Evolutionary conservation across 768 basidiomycete species (phyloP).

Genomic region (Lenzites betulinus): DNA sequence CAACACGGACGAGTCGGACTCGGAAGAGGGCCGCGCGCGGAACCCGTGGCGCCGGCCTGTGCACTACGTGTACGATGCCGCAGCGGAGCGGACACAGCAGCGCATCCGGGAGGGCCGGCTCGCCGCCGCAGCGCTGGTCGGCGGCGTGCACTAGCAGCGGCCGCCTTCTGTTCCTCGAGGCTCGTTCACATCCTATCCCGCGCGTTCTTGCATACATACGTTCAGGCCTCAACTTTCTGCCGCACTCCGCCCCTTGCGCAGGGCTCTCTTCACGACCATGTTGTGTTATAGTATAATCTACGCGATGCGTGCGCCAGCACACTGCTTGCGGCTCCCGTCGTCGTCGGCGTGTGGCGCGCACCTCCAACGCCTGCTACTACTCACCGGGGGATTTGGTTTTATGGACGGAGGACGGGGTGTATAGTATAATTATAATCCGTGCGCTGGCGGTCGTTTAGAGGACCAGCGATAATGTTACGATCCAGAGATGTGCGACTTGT

Average conservation of each 20-base stretch:
- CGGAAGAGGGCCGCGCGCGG: conserved; percentile 44
- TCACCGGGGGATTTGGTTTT: not conserved
- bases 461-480: conserved; percentile 1
- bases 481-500: no score
- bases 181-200: not conserved
- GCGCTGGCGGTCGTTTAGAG: conserved; percentile 6
- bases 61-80: conserved; percentile 90
- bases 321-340: not conserved
- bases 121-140: conserved; percentile 28
- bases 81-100: conserved; percentile 75
- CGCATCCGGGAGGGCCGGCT: conserved; percentile 48
- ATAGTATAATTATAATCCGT: conserved; percentile 16
- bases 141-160: conserved; percentile 28
- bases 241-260: not conserved
- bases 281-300: conserved; percentile 22
- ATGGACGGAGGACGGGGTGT: conserved; percentile 7
- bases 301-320: not conserved
- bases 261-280: conserved; percentile 14
- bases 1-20: conserved; percentile 43
- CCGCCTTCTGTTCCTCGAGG: not conserved
- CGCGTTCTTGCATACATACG: not conserved
- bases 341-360: not conserved
- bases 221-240: not conserved
- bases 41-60: conserved; percentile 47
- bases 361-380: not conserved